Evolutionary conservation across 2,329 filamentous ascomycete genomes (phyloP).

Genomic region (Chrysoporthe cubensis): DNA sequence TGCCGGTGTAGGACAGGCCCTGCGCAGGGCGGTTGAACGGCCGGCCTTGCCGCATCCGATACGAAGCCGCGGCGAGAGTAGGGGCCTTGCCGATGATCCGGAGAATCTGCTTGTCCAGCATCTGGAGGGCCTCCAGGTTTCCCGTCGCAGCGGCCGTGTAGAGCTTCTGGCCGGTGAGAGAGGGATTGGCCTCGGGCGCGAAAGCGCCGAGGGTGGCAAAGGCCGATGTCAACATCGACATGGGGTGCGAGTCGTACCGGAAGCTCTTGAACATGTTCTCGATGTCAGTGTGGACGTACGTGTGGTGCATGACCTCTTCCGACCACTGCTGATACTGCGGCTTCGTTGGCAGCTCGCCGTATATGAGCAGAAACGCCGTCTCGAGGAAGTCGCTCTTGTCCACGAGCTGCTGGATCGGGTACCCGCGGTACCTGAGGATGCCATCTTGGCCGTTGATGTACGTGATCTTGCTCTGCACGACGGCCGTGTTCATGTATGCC

Average conservation of each 20-base stretch:
- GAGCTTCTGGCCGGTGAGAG: slow-evolving; percentile 53
- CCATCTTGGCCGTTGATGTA: slow-evolving; percentile 58
- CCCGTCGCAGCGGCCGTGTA: slow-evolving; percentile 51
- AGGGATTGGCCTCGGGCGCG: slow-evolving; percentile 54
- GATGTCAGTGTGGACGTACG: slow-evolving; percentile 52
- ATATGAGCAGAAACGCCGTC: slow-evolving; percentile 54
- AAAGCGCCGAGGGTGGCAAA: slow-evolving; percentile 55
- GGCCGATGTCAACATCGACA: slow-evolving; percentile 55
- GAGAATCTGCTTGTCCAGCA: slow-evolving; percentile 57
- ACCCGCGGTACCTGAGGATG: slow-evolving; percentile 55
- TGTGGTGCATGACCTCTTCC: slow-evolving; percentile 55
- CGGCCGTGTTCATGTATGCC: slow-evolving; percentile 58
- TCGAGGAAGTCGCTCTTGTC: slow-evolving; percentile 55
- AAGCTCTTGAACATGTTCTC: slow-evolving; percentile 56
- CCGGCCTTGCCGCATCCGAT: slow-evolving; percentile 56
- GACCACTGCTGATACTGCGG: slow-evolving; percentile 48
- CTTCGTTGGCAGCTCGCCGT: slow-evolving; percentile 52
- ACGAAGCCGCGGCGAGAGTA: slow-evolving; percentile 53
- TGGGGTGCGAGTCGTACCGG: slow-evolving; percentile 56
- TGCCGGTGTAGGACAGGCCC: slow-evolving; percentile 56
- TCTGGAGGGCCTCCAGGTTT: slow-evolving; percentile 44
- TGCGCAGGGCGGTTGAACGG: slow-evolving; percentile 54
- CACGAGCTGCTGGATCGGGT: slow-evolving; percentile 56
- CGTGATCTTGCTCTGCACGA: slow-evolving; percentile 53
- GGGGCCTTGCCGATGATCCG: slow-evolving; percentile 56